A percentile compares a stretch with the other conserved stretches of the same genome.
Evolutionary conservation across 768 basidiomycete genomes (phyloP).

Genomic region (Harrya chromipes): DNA sequence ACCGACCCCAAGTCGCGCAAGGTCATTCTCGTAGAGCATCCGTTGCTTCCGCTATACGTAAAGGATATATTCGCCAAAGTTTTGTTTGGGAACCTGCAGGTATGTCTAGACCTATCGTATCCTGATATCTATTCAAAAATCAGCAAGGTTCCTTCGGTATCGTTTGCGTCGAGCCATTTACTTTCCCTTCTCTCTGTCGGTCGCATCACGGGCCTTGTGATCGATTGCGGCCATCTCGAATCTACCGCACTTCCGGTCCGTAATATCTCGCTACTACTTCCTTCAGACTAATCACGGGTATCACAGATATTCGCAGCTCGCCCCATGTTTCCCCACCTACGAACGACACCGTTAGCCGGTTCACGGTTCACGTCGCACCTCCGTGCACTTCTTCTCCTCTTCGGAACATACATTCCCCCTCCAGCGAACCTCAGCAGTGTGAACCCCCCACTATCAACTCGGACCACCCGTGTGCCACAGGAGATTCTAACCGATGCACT

Average conservation of each 20-base stretch:
- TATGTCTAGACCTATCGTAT: conserved; percentile 23
- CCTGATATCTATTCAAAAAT: background rate
- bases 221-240: conserved; percentile 92
- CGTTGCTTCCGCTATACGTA: conserved; percentile 78
- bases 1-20: conserved; percentile 95
- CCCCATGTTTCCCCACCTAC: conserved; percentile 79
- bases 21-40: conserved; percentile 89
- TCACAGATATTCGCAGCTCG: conserved; percentile 83
- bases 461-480: conserved; percentile 66
- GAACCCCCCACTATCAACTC: conserved; percentile 60
- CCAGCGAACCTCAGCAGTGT: conserved; percentile 64
- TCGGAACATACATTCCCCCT: conserved; percentile 83
- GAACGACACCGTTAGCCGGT: conserved; percentile 89
- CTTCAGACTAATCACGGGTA: conserved; percentile 1
- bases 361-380: conserved; percentile 75
- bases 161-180: conserved; percentile 87
- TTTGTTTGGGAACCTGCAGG: conserved; percentile 89
- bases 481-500: conserved; percentile 76
- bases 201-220: conserved; percentile 86
- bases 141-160: conserved; percentile 84
- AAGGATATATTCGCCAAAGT: conserved; percentile 86
- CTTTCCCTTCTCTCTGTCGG: conserved; percentile 84
- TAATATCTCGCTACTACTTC: conserved; percentile 1
- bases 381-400: conserved; percentile 75
- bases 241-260: conserved; percentile 84